Evolutionary conservation across 1,139 yeast genomes (phyloP), one percentile per base, ranked within the genome.

Genomic region (Scheffersomyces segobiensis): DNA sequence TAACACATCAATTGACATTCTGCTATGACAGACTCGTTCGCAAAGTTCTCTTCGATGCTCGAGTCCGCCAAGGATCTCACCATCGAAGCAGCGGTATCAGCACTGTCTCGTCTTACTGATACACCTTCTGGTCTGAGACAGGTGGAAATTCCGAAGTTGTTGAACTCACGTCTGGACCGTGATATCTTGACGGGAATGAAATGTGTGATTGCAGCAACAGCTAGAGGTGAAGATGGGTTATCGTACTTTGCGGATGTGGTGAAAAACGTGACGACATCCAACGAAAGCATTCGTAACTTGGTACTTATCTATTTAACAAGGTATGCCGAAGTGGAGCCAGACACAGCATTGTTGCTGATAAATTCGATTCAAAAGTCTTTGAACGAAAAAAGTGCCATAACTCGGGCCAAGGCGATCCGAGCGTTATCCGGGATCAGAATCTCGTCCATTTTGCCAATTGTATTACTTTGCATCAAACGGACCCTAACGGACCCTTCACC

Each of bases 321-420:
- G 56, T 93, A 87, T 71, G 96, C 97, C 17, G 97, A 91, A 62
- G 77, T 82, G 54, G 95, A 92, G 65, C 97, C 96, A 5, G 97
- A 93, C 71, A 82, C 92, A 19, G 96, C 98, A 0, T 80, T 96
- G 46, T 78, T 96, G 55, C 87, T 97, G 0, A 90, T 96, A 65
- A 96, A 96, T 73, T 91, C 98, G 0, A 90, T 96, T 53, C 99
- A 96, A 71, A 92, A 91, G 71, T 82, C 91, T 1, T 76, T 95
- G 50, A 80, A 82, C 24, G 97, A 93, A 67, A 85, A 87, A 62
- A 84, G 82, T 59, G 89, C 96, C 0, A 81, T 84, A 17, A 78
- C 83, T 20, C 79, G 98, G 63, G 85, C 96, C 2, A 77, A 89
- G 59, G 89, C 97, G 0, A 82, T 96, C 54, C 82, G 95, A 57